phyloP scores from a whole-genome alignment of 2,329 filamentous ascomycete species.

The Stagonosporopsis chrysanthemi region DNA sequence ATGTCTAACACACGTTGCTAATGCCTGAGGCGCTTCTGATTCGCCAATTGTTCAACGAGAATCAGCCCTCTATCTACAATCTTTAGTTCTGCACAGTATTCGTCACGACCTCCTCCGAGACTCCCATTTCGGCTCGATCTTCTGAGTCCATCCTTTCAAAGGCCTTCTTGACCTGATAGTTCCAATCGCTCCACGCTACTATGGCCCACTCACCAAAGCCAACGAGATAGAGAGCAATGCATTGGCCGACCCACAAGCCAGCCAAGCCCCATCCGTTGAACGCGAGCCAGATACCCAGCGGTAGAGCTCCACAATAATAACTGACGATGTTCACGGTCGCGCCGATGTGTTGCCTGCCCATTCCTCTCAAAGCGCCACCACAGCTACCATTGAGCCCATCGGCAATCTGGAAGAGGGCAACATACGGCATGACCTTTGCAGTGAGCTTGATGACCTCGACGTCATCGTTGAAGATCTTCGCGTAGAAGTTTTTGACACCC shows the following conservation, averaged over 20 bases:
- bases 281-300: conserved; percentile 82
- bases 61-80: conserved; percentile 18
- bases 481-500: conserved; percentile 75
- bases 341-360: conserved; percentile 86
- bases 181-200: conserved; percentile 80
- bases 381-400: conserved; percentile 87
- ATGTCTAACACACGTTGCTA: conserved; percentile 34
- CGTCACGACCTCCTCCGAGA: conserved; percentile 30
- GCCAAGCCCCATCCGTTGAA: conserved; percentile 85
- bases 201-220: conserved; percentile 80
- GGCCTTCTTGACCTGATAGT: conserved; percentile 73
- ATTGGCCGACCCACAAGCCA: conserved; percentile 85
- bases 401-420: conserved; percentile 88
- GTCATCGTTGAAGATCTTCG: conserved; percentile 83
- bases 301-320: conserved; percentile 84
- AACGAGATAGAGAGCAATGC: conserved; percentile 75
- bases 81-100: conserved; percentile 23
- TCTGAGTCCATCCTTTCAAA: conserved; percentile 71
- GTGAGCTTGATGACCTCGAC: conserved; percentile 74
- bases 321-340: conserved; percentile 81
- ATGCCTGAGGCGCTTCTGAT: conserved; percentile 15
- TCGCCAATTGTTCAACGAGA: conserved; percentile 1
- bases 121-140: conserved; percentile 52
- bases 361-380: conserved; percentile 79
- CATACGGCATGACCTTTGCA: conserved; percentile 80